A percentile compares a stretch with the other conserved stretches of the same genome.
Conservation (phyloP, 495 filamentous ascomycete genomes). For the Xanthoparmelia taractica region DNA sequence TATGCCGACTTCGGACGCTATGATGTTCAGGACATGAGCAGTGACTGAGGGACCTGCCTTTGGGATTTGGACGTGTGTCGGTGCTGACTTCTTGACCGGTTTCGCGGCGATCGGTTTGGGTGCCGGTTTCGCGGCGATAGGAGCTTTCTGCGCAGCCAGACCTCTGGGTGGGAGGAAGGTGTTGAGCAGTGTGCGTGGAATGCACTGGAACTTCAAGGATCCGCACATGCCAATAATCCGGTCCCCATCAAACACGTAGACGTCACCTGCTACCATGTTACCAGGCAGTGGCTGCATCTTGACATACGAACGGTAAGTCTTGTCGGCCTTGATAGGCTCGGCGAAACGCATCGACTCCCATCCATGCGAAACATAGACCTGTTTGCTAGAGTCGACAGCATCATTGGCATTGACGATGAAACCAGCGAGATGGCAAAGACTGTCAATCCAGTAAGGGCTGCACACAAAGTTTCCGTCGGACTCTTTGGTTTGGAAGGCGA, state of each 20-base stretch:
- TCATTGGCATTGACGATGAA: constrained; percentile 78
- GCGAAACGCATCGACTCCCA: constrained; percentile 67
- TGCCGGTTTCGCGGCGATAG: constrained; percentile 28
- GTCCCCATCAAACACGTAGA: constrained; percentile 59
- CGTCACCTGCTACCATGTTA: constrained; percentile 51
- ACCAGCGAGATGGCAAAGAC: constrained; percentile 51
- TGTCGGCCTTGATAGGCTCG: constrained; percentile 51
- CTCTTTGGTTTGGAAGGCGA: constrained; percentile 56
- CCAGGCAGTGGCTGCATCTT: constrained; percentile 48
- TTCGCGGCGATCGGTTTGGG: constrained; percentile 27
- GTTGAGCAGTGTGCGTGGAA: constrained; percentile 61
- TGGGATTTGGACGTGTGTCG: not conserved
- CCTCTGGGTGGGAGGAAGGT: constrained; percentile 55
- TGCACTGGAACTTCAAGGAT: constrained; percentile 50
- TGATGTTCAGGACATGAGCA: constrained; percentile 47
- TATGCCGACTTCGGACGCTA: constrained; percentile 61
- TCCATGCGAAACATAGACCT: constrained; percentile 73
- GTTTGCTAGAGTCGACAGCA: constrained; percentile 57
- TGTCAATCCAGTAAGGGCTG: constrained; percentile 69
- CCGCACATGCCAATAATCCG: constrained; percentile 48
- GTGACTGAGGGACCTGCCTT: constrained; percentile 27
- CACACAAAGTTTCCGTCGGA: constrained; percentile 57
- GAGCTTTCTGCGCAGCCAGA: constrained; percentile 28
- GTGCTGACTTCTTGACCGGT: constrained; percentile 26
- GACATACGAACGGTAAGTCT: constrained; percentile 66